A percentile compares a stretch with the other conserved stretches of the same genome.
phyloP scores from a whole-genome alignment of 2,329 filamentous ascomycete species.

The Pyrenophora seminiperda region DNA sequence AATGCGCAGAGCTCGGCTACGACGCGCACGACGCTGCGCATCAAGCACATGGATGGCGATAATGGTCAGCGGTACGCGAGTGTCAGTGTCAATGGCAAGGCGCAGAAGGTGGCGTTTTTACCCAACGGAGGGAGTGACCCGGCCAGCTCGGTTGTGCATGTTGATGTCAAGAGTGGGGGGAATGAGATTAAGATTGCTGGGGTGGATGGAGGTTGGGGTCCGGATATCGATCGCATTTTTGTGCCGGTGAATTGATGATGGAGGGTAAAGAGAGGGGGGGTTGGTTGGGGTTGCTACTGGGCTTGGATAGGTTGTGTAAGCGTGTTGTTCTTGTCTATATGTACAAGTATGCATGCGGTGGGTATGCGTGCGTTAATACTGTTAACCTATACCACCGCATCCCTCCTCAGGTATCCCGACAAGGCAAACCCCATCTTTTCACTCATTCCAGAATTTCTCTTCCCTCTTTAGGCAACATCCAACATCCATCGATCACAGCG shows the following conservation, averaged over 20 bases:
- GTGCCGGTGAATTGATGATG: conserved; percentile 49
- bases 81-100: conserved; percentile 62
- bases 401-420: no score
- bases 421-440: no score
- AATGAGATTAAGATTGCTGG: conserved; percentile 58
- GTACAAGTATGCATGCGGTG: no score
- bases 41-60: conserved; percentile 64
- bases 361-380: no score
- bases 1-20: conserved; percentile 53
- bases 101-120: conserved; percentile 60
- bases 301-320: no score
- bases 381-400: no score
- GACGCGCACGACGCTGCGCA: conserved; percentile 58
- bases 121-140: conserved; percentile 55
- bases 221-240: conserved; percentile 61
- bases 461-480: no score
- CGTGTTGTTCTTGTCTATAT: no score
- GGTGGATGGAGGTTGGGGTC: conserved; percentile 54
- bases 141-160: conserved; percentile 56
- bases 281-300: no score
- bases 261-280: background rate
- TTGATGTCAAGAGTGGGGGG: conserved; percentile 54
- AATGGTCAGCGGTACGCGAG: conserved; percentile 57
- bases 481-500: no score
- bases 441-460: no score